Conservation (phyloP, 345 rosid species). For the Linum usitatissimum region DNA sequence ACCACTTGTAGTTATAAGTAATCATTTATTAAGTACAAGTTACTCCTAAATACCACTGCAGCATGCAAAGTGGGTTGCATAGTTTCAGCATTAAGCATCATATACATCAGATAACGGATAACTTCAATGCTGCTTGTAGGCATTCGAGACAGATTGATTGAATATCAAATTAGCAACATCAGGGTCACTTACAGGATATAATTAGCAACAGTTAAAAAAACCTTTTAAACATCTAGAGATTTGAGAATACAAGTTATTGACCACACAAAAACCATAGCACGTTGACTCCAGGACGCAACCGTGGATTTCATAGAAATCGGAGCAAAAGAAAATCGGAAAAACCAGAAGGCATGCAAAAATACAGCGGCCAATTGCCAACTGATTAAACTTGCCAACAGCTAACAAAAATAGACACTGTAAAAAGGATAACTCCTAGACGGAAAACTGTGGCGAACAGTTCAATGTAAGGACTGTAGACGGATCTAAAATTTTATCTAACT, state of each 20-base stretch:
- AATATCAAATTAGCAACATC: background rate
- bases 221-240: background rate
- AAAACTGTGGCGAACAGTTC: background rate
- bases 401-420: background rate
- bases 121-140: background rate
- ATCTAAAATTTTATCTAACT: background rate
- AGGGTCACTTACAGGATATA: background rate
- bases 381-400: background rate
- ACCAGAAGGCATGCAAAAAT: background rate
- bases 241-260: background rate
- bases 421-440: too few relatives aligned
- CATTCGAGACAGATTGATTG: background rate
- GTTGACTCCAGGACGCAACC: background rate
- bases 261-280: background rate
- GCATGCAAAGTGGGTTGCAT: too few relatives aligned
- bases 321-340: background rate
- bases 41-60: background rate
- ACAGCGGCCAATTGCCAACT: background rate
- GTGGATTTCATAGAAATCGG: background rate
- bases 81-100: too few relatives aligned
- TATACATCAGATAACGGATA: too few relatives aligned
- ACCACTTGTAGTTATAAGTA: background rate
- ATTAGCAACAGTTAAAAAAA: background rate
- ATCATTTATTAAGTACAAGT: background rate
- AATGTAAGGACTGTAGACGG: background rate